Evolutionary conservation across 73 alveolate genomes (phyloP), one percentile per base, ranked within the genome.

Genomic region (Stentor coeruleus): DNA sequence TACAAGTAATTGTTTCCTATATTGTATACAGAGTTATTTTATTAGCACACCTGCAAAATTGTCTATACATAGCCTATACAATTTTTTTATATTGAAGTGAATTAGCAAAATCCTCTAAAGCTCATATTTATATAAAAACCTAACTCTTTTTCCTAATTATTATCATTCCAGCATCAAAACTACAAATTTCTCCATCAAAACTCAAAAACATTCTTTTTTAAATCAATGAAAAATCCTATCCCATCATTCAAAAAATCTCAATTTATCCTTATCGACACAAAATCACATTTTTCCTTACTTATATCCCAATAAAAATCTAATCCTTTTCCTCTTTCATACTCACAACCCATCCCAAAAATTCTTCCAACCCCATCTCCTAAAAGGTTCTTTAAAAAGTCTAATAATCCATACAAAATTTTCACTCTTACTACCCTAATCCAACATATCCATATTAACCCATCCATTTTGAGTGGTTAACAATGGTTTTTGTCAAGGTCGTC

Each of bases 381-480:
- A n/a, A 98, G 93, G 89, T 89, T 76, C 93, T 96, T 86, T 97
- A 98, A 93, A 95, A 49, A 11, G 6, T 49, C 66, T 49, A 6
- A 49, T 49, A 49, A 49, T 6, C 66, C 66, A 49, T 20, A 11
- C 20, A 6, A 49, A 49, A 6, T 49, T 49, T 49, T 49, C 66
- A 6, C 66, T 49, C 66, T 49, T 11, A 49, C 6, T 49, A 6
- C 66, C 20, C 20, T 20, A 49, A 49, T 11, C 66, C 20, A 49
- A 20, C 20, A 49, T 49, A 6, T 11, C 20, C 20, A 11, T 11
- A 49, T 20, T 49, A 6, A 11, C 66, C 28, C 6, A 11, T 49
- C 66, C 6, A 49, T 20, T 49, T 20, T 11, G 66, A 6, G 20
- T 20, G 6, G 20, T 11, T 49, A 49, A 49, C 6, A 49, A 49